These are phyloP conservation scores for Taiozyma sp. DNA, from an alignment of 1,139 yeast genomes.

Conservation along the genomic window DNA sequence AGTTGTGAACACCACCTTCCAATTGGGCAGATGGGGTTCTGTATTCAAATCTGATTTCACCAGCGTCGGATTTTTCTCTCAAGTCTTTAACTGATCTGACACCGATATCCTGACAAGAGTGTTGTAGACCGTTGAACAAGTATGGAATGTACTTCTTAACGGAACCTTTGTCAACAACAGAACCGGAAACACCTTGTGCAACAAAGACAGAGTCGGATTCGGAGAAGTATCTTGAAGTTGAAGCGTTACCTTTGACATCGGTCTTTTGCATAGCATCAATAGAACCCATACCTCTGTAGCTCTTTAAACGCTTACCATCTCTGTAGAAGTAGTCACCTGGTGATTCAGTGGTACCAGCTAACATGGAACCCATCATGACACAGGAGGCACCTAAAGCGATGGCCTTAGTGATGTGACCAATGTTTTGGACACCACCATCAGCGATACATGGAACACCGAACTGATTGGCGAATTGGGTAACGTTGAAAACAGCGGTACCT, in stretches of 20 bases:
- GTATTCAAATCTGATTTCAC: slow-evolving; percentile 86
- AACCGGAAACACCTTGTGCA: slow-evolving; percentile 98
- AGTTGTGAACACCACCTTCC: slow-evolving; percentile 97
- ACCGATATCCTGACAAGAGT: slow-evolving; percentile 98
- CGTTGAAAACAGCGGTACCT: slow-evolving; percentile 93
- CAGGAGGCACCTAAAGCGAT: slow-evolving; percentile 94
- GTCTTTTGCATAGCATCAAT: slow-evolving; percentile 99
- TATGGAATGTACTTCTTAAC: slow-evolving; percentile 91
- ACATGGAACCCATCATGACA: slow-evolving; percentile 99
- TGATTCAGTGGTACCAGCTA: slow-evolving; percentile 97
- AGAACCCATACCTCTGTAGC: slow-evolving; percentile 99
- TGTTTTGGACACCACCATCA: slow-evolving; percentile 98
- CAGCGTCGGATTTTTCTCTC: slow-evolving; percentile 57
- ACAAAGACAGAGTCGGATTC: slow-evolving; percentile 93
- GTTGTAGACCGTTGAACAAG: slow-evolving; percentile 93
- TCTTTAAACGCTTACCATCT: slow-evolving; percentile 95
- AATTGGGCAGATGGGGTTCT: slow-evolving; percentile 98
- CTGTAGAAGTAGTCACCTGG: slow-evolving; percentile 98
- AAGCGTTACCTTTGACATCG: slow-evolving; percentile 82
- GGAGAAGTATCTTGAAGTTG: slow-evolving; percentile 96
- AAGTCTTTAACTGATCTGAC: slow-evolving; percentile 59
- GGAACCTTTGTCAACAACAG: slow-evolving; percentile 96
- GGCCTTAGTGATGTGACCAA: slow-evolving; percentile 98
- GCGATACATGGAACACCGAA: slow-evolving; percentile 98
- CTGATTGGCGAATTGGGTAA: slow-evolving; percentile 78